Base-by-base conservation (phyloP, 768 basidiomycete species). In the Collybia sordida region DNA sequence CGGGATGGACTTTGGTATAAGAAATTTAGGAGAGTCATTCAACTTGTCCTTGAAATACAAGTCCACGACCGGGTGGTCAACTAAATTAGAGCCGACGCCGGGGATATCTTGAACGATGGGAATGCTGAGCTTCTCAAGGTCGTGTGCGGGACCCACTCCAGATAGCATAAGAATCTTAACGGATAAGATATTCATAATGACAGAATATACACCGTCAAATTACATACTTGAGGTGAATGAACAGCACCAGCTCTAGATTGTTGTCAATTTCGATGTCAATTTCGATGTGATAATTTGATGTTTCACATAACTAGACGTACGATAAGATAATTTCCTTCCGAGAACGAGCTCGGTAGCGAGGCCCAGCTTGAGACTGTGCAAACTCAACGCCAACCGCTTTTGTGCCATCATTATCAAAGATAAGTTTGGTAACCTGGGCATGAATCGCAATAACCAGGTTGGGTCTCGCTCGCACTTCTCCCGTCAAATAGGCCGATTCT, bases 1-100 rank as follows among this genome's bases (percentile, higher is more conserved):
- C 0, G 44, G 12, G 3, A 72, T 6, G 8, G 55, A 64, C 18
- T 57, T 50, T 1, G 76, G 76, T 12, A 56, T 58, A 40, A 82
- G 48, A 50, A 66, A 78, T 46, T 66, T 72, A 19, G 78, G 48
- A 1, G 81, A 74, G 4, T 67, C 58, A 45, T 76, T 69, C 2
- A 65, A 66, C 45, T 75, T 83, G 53, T 85, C 82, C 54, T 73
- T 74, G 63, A 79, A 73, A 54, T 73, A 72, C 21, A 82, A 45
- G 57, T 76, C 70, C 43, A 86, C 73, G 12, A 75, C 72, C 3
- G 75, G 72, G 58, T 93, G 91, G 59, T 93, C 91, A 39, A 78
- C 70, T 15, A 93, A 75, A 62, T 91, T 77, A 7, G 77, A 70
- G 12, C 92, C 92, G 17, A 94, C 90, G 9, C 83, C 83, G 0